Conservation (phyloP, 306 rosid species). For the Trifolium repens region DNA sequence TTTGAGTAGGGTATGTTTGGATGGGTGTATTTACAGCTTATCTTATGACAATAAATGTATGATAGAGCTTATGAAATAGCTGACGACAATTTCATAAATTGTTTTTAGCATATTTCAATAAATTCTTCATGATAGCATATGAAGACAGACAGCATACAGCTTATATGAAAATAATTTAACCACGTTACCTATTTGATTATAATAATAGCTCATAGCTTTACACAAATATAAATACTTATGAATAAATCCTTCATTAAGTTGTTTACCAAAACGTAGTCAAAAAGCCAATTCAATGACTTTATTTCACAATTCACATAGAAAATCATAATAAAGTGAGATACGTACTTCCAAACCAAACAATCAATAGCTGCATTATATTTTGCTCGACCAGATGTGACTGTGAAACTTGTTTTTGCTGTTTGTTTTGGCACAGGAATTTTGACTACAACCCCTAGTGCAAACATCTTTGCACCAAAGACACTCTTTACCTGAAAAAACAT, state of each 20-base stretch:
- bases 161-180: neutral
- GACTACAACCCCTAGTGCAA: conserved; percentile 91
- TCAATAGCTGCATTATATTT: conserved; percentile 90
- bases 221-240: neutral
- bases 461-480: conserved; percentile 90
- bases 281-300: neutral
- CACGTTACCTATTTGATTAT: neutral
- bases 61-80: neutral
- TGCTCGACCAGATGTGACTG: conserved; percentile 90
- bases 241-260: neutral
- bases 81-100: neutral
- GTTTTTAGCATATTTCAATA: neutral
- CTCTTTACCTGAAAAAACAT: conserved; percentile 79
- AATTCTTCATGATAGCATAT: neutral
- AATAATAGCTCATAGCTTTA: neutral
- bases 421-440: conserved; percentile 95
- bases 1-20: neutral
- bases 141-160: neutral
- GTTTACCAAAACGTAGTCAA: neutral
- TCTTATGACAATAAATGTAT: neutral
- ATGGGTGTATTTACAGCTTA: neutral
- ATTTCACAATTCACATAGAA: conserved; percentile 13
- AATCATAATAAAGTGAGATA: conserved; percentile 36
- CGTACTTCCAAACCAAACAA: conserved; percentile 96
- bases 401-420: conserved; percentile 88